Evolutionary conservation across 495 filamentous ascomycete species (phyloP).

Genomic region (Talaromyces liani): DNA sequence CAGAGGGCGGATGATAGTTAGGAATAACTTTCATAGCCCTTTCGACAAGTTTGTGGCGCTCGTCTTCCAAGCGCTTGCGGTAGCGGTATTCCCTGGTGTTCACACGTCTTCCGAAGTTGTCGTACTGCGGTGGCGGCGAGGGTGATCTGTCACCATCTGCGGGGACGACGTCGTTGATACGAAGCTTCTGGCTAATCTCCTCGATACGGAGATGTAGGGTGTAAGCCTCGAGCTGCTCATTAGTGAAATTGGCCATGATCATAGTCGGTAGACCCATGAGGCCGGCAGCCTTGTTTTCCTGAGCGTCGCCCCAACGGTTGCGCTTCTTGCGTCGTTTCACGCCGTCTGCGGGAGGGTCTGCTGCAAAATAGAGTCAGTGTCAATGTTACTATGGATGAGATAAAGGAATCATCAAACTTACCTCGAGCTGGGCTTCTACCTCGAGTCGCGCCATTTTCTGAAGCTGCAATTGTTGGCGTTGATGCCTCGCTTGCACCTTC

Average conservation of each 20-base stretch:
- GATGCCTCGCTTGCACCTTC: conserved; percentile 54
- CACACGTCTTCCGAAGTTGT: conserved; percentile 96
- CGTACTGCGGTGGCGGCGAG: conserved; percentile 93
- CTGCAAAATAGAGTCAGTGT: conserved; percentile 17
- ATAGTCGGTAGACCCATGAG: conserved; percentile 95
- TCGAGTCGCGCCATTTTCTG: conserved; percentile 53
- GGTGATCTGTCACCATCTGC: conserved; percentile 91
- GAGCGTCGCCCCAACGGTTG: conserved; percentile 93
- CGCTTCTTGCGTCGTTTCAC: conserved; percentile 86
- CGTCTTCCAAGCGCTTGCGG: conserved; percentile 93
- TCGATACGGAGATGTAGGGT: conserved; percentile 91
- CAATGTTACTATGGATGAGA: neutral
- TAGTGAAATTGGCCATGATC: conserved; percentile 95
- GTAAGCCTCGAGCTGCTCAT: conserved; percentile 95
- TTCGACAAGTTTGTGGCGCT: conserved; percentile 95
- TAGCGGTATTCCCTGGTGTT: conserved; percentile 98
- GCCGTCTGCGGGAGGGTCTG: conserved; percentile 57
- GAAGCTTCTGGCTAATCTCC: conserved; percentile 97
- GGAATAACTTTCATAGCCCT: conserved; percentile 98
- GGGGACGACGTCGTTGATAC: conserved; percentile 96
- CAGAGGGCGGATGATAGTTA: conserved; percentile 95
- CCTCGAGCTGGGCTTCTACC: conserved; percentile 68
- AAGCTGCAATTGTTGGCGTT: conserved; percentile 38
- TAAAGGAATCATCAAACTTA: conserved; percentile 22
- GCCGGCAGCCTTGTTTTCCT: conserved; percentile 95